Base-by-base conservation (phyloP, 225 moss, liverwort and hornwort species). In the Lunularia cruciata region DNA sequence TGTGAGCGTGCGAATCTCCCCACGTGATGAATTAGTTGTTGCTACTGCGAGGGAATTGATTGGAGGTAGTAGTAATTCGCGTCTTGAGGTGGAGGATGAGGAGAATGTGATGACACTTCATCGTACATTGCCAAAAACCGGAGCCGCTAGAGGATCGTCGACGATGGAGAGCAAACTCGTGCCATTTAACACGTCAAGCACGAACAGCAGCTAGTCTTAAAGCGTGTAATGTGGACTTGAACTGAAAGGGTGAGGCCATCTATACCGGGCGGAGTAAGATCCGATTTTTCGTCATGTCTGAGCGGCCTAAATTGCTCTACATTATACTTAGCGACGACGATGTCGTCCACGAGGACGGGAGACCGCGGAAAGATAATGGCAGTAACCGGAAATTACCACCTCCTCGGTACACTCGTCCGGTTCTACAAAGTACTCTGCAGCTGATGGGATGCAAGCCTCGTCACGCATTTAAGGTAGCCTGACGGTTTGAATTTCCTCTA, bases 391-490 rank as follows among this genome's bases (percentile, higher is more conserved):
- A 67, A 63, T 78, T 78, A 11, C 74, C 90, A 3, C 83, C 83
- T 49, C 85, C 86, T 63, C 88, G 96, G 15, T 92, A 96, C 77
- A 96, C 96, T 57, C 88, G 96, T 20, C 80, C 90, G 31, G 49
- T 92, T n/a, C 80, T 96, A 32, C 90, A 90, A 73, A 92, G 92
- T 67, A 92, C 96, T 38, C 81, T 96, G 71, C 96, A 96, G 76
- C 92, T 96, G 26, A 96, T 96, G 96, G 96, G 96, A 35, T 96
- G 96, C 83, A 96, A 96, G 71, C 81, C 92, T 70, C 96, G 96
- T 8, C 96, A 96, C 77, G 90, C 96, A 28, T 85, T 90, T 47
- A 96, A 96, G 90, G 90, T 90, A 67, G 10, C 34, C 22, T 23
- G 51, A 36, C 51, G 34, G 11, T 35, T 12, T 23, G 53, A 57